phyloP scores from a whole-genome alignment of 1,284 basidiomycete genomes.

The Sporisorium iseilematis-ciliati region DNA sequence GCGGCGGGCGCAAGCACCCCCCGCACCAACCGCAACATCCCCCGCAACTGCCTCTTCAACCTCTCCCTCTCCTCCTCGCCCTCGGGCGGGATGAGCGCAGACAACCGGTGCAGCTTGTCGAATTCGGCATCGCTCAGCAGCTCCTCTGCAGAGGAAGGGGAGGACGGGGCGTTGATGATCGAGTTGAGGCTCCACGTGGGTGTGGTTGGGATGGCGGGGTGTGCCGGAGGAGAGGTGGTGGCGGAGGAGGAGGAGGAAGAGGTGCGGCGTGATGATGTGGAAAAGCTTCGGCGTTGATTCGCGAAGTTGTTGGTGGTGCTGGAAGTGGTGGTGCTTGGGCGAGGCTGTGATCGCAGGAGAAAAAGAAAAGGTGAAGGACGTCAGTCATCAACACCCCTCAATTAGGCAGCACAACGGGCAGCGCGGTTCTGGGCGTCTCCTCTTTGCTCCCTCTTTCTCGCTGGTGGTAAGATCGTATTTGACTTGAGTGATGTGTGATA shows the following conservation, averaged over 20 bases:
- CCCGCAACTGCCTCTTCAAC: slow-evolving; percentile 22
- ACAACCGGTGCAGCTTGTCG: slow-evolving; percentile 41
- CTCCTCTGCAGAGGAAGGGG: background rate
- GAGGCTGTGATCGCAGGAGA: background rate
- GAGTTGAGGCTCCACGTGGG: slow-evolving; percentile 37
- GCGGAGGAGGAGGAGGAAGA: background rate
- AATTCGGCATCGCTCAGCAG: slow-evolving; percentile 26
- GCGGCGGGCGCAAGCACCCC: background rate
- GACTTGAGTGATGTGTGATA: no score
- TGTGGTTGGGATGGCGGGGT: slow-evolving; percentile 24
- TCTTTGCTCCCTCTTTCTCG: no score
- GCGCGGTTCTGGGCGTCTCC: no score
- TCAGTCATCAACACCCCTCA: no score
- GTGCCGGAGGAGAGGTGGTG: background rate
- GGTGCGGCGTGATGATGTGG: background rate
- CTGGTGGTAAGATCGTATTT: no score
- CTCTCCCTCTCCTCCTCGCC: slow-evolving; percentile 8
- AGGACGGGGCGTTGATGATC: background rate
- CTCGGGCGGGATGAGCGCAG: slow-evolving; percentile 36
- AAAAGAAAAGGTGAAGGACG: no score
- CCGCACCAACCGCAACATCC: slow-evolving; percentile 37
- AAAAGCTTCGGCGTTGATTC: background rate
- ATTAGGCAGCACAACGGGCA: no score
- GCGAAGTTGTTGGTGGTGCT: no score
- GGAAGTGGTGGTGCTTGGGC: no score